A percentile compares a stretch with the other conserved stretches of the same genome.
These are phyloP conservation scores for Sarcodon aspratus DNA, from an alignment of 768 basidiomycete species.

Conservation along the genomic window DNA sequence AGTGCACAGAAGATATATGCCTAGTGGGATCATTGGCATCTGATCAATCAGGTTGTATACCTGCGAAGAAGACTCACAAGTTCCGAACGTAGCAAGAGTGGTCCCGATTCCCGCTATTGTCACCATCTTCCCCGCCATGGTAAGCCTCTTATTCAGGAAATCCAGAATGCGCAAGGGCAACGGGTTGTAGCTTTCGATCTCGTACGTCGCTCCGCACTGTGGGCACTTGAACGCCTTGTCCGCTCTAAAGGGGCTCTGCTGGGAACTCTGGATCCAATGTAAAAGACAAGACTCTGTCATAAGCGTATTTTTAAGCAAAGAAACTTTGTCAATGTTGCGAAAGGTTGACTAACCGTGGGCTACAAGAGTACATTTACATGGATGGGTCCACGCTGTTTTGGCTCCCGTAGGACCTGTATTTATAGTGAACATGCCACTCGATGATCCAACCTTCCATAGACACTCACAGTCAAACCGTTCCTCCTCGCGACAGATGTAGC, in stretches of 20 bases:
- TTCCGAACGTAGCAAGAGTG: conserved; percentile 42
- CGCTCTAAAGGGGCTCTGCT: conserved; percentile 39
- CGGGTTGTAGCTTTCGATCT: conserved; percentile 57
- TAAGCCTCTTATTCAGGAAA: conserved; percentile 36
- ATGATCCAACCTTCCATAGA: neutral
- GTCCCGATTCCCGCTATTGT: conserved; percentile 38
- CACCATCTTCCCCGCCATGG: conserved; percentile 38
- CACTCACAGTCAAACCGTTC: conserved; percentile 36
- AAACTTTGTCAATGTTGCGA: too few species aligned
- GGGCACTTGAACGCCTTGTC: conserved; percentile 69
- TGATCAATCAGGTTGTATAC: neutral
- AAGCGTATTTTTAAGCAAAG: too few species aligned
- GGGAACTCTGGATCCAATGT: conserved; percentile 68
- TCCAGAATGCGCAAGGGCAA: conserved; percentile 36
- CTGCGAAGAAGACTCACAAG: conserved; percentile 33
- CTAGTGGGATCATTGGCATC: conserved; percentile 18
- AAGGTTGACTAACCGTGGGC: conserved; percentile 32
- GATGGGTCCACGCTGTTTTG: conserved; percentile 61
- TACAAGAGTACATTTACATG: conserved; percentile 70
- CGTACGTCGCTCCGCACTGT: conserved; percentile 58
- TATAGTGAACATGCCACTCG: neutral
- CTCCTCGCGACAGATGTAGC: conserved; percentile 75
- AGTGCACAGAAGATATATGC: conserved; percentile 39
- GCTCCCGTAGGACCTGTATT: conserved; percentile 19
- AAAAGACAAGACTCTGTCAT: conserved; percentile 53